Percentiles rank a stretch among this genome's conserved stretches.
Evolutionary conservation across 768 basidiomycete genomes (phyloP).

Genomic region (Chalciporus pseudorubinellus): DNA sequence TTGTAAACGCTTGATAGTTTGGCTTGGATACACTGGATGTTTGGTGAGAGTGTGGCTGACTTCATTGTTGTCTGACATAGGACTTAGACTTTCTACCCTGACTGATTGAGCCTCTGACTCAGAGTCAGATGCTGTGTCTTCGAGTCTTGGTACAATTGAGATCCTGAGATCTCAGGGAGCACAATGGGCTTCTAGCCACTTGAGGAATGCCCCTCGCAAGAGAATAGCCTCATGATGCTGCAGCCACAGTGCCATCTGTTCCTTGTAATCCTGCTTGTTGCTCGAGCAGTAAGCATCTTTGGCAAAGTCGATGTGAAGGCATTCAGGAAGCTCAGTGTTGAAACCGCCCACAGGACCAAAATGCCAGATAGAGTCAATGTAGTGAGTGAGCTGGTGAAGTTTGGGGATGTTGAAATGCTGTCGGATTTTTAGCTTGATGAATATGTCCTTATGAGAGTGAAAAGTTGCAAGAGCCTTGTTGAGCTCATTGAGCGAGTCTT

Average conservation of each 20-base stretch:
- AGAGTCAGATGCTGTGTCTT: background rate
- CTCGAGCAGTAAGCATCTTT: too few species aligned
- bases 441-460: slow-evolving; percentile 31
- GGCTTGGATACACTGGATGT: background rate
- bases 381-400: slow-evolving; percentile 32
- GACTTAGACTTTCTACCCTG: too few species aligned
- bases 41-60: slow-evolving; percentile 1
- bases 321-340: too few species aligned
- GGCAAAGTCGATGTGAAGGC: too few species aligned
- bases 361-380: slow-evolving; percentile 22
- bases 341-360: too few species aligned
- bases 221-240: slow-evolving; percentile 33
- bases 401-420: slow-evolving; percentile 39
- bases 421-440: slow-evolving; percentile 26
- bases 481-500: slow-evolving; percentile 24
- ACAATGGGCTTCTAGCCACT: slow-evolving; percentile 16
- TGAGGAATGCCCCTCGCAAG: slow-evolving; percentile 26
- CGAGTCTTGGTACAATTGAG: background rate
- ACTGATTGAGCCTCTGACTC: background rate
- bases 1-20: background rate
- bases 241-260: slow-evolving; percentile 43
- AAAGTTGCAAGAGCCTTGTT: slow-evolving; percentile 25
- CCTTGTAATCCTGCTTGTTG: too few species aligned
- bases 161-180: too few species aligned
- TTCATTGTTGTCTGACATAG: background rate